Evolutionary conservation across 2,329 filamentous ascomycete genomes (phyloP).

Genomic region (Hysterium pulicare): DNA sequence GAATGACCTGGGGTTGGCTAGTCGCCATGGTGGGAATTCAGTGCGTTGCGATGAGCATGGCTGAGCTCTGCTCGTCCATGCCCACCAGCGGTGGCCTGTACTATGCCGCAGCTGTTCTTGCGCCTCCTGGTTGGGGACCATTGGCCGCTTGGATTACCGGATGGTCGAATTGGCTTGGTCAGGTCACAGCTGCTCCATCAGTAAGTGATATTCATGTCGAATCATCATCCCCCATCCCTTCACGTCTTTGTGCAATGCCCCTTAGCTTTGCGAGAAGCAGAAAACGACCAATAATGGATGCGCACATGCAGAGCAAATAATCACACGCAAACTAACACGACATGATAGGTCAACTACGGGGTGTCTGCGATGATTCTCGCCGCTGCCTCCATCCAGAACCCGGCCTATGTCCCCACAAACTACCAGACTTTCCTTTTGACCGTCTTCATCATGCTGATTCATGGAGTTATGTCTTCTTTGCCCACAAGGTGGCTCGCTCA

Average conservation of each 20-base stretch:
- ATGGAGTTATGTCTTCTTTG: conserved; percentile 65
- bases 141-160: conserved; percentile 66
- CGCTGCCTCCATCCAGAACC: conserved; percentile 64
- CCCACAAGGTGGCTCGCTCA: conserved; percentile 68
- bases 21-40: conserved; percentile 70
- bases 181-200: conserved; percentile 63
- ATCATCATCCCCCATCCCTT: not conserved
- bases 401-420: conserved; percentile 59
- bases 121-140: conserved; percentile 62
- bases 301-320: too few relatives aligned
- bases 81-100: conserved; percentile 70
- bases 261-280: too few relatives aligned
- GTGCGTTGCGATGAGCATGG: conserved; percentile 62
- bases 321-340: too few relatives aligned
- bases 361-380: conserved; percentile 69
- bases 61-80: conserved; percentile 71
- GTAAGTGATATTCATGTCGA: too few relatives aligned
- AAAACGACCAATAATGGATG: too few relatives aligned
- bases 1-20: conserved; percentile 75
- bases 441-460: conserved; percentile 63
- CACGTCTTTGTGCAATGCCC: too few relatives aligned
- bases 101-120: conserved; percentile 69
- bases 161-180: conserved; percentile 68
- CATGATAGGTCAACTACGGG: conserved; percentile 61
- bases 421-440: conserved; percentile 70